Conservation (phyloP, 495 filamentous ascomycete genomes). For the Aspergillus bridgeri region DNA sequence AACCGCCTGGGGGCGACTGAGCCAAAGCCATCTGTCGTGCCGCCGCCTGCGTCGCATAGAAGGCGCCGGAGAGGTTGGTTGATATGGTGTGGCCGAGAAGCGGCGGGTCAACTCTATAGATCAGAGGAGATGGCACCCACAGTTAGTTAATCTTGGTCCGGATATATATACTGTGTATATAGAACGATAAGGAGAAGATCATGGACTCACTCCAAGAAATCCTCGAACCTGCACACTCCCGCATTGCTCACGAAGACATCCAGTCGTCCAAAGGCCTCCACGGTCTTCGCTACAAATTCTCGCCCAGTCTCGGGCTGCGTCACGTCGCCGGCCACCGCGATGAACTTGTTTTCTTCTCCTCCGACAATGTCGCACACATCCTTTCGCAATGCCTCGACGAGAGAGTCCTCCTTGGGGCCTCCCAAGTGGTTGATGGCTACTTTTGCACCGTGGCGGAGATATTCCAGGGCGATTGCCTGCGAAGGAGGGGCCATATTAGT, state of each 20-base stretch:
- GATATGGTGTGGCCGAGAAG: conserved; percentile 63
- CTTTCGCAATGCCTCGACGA: conserved; percentile 51
- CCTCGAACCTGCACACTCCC: conserved; percentile 78
- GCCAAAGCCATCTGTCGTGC: conserved; percentile 68
- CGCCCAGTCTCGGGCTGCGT: conserved; percentile 60
- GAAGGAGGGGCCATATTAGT: neutral
- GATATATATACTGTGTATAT: too few species aligned
- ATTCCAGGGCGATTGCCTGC: conserved; percentile 66
- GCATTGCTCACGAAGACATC: conserved; percentile 89
- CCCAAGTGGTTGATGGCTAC: conserved; percentile 70
- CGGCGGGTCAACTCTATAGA: conserved; percentile 53
- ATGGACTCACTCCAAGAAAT: conserved; percentile 70
- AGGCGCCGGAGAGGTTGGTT: conserved; percentile 83
- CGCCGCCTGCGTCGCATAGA: conserved; percentile 80
- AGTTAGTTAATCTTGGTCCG: too few species aligned
- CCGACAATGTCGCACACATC: conserved; percentile 45
- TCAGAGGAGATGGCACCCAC: too few species aligned
- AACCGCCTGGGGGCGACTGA: conserved; percentile 62
- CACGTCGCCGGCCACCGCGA: conserved; percentile 64
- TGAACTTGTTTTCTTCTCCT: conserved; percentile 42
- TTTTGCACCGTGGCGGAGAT: conserved; percentile 64
- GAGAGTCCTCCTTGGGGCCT: conserved; percentile 47
- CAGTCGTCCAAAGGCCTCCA: conserved; percentile 56
- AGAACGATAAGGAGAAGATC: too few species aligned
- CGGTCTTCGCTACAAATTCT: conserved; percentile 53